Conservation (phyloP, 1,284 basidiomycete genomes). For the Trametes versicolor region DNA sequence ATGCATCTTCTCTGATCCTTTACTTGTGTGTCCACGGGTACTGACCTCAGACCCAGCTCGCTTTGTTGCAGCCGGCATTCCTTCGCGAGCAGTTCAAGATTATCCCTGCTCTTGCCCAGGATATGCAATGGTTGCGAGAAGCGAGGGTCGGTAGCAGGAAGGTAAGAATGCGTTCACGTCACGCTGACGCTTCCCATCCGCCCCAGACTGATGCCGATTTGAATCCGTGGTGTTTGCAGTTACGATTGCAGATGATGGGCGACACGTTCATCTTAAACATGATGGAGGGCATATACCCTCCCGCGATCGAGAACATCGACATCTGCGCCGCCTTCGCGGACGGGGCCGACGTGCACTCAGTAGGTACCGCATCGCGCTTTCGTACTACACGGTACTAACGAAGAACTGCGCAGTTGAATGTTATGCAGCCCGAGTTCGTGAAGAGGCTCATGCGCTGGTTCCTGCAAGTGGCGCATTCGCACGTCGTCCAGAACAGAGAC, state of each 20-base stretch:
- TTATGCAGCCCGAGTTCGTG: constrained; percentile 9
- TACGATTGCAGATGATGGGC: neutral
- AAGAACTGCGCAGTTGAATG: constrained; percentile 13
- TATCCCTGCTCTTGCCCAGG: neutral
- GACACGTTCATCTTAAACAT: constrained; percentile 7
- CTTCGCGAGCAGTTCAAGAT: neutral
- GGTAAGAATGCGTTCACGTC: neutral
- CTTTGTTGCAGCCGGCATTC: neutral
- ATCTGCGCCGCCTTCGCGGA: neutral
- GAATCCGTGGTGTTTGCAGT: no score
- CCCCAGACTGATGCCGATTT: no score
- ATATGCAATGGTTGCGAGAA: neutral
- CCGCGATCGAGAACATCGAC: constrained; percentile 2
- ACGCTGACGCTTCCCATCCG: no score
- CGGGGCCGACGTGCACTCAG: constrained; percentile 2
- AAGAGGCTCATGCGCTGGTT: constrained; percentile 7
- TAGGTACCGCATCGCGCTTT: neutral
- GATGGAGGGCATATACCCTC: neutral
- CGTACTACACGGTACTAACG: neutral
- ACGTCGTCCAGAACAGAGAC: neutral
- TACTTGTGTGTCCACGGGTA: neutral
- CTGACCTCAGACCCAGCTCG: neutral
- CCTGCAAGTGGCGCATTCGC: neutral
- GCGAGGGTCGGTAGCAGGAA: neutral
- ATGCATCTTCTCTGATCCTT: neutral